Conservation (phyloP, 768 basidiomycete genomes). For the Amanita exitialis region DNA sequence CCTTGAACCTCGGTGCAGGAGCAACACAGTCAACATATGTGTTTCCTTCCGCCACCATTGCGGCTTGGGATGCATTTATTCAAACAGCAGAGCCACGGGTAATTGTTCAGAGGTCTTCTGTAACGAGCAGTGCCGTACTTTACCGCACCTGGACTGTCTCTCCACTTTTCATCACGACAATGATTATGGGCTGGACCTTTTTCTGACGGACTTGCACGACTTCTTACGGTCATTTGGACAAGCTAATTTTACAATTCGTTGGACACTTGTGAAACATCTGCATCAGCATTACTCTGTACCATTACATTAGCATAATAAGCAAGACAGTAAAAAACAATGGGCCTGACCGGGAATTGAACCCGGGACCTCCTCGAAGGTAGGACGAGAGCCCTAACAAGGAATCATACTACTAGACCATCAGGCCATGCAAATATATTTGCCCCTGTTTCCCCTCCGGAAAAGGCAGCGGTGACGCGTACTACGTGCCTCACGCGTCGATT, state of each 20-base stretch:
- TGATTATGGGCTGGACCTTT: slow-evolving; percentile 4
- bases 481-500: slow-evolving; percentile 28
- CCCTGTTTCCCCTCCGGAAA: slow-evolving; percentile 4
- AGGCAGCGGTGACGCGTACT: slow-evolving; percentile 21
- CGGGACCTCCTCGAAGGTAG: slow-evolving; percentile 66
- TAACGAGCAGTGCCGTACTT: background rate
- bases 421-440: background rate
- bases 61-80: slow-evolving; percentile 45
- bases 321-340: slow-evolving; percentile 18
- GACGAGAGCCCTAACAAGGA: slow-evolving; percentile 43
- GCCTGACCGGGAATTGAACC: slow-evolving; percentile 84
- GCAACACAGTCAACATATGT: slow-evolving; percentile 42
- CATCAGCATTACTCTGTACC: background rate
- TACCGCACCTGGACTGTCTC: background rate
- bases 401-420: slow-evolving; percentile 52
- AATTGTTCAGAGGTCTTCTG: background rate
- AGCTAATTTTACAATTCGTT: background rate
- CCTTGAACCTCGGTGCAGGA: slow-evolving; percentile 44
- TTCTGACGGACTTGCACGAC: background rate
- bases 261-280: background rate
- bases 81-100: slow-evolving; percentile 19
- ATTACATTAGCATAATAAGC: background rate
- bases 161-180: background rate
- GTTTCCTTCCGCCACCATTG: slow-evolving; percentile 43
- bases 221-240: background rate